A percentile compares a stretch with the other conserved stretches of the same genome.
These are phyloP conservation scores for Lycium barbarum DNA, from an alignment of 257 asterid genomes.

Conservation along the genomic window DNA sequence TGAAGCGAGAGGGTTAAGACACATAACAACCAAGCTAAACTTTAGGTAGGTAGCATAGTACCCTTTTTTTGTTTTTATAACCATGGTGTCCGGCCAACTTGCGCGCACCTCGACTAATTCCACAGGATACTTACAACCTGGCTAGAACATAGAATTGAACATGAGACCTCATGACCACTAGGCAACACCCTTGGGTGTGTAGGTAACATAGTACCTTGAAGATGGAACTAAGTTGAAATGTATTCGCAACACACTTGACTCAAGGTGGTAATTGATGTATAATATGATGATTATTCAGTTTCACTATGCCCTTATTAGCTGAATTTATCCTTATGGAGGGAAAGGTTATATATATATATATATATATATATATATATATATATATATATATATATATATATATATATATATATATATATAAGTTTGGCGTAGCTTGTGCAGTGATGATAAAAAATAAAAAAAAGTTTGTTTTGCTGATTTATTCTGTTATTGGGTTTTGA, in stretches of 20 bases:
- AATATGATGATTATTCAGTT: not conserved
- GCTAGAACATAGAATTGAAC: no score
- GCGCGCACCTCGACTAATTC: no score
- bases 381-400: not conserved
- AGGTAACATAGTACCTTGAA: not conserved
- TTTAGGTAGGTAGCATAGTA: not conserved
- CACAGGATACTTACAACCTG: no score
- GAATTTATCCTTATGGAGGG: not conserved
- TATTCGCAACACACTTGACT: not conserved
- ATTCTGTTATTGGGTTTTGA: slow-evolving; percentile 3
- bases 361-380: not conserved
- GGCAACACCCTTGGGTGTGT: not conserved
- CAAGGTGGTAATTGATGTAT: not conserved
- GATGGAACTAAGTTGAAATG: not conserved
- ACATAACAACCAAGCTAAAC: not conserved
- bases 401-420: not conserved
- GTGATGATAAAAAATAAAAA: no score
- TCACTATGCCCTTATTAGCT: not conserved
- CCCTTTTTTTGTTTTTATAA: no score
- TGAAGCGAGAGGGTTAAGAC: not conserved
- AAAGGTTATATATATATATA: not conserved
- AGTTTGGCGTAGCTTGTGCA: not conserved
- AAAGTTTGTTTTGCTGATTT: not conserved
- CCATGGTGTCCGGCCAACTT: no score
- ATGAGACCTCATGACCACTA: no score